Evolutionary conservation across 2,329 filamentous ascomycete genomes (phyloP).

Genomic region (Epichloe glyceriae): DNA sequence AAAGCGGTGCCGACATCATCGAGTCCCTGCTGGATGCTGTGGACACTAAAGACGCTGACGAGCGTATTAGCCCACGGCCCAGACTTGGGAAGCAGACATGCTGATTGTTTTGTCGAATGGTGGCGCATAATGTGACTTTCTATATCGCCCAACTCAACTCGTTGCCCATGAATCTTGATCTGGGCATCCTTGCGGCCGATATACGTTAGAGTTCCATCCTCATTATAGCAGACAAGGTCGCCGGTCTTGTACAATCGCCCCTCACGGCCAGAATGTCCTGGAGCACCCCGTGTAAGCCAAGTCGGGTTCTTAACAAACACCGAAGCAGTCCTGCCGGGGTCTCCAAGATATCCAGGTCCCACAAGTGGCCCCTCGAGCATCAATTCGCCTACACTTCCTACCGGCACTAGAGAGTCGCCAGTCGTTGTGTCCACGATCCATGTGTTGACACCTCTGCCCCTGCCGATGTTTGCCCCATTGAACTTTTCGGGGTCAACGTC

Average conservation of each 20-base stretch:
- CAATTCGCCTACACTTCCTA: slow-evolving; percentile 8
- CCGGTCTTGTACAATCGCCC: slow-evolving; percentile 21
- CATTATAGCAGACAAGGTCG: slow-evolving; percentile 19
- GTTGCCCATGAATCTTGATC: slow-evolving; percentile 40
- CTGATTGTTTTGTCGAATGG: neutral
- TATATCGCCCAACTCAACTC: slow-evolving; percentile 18
- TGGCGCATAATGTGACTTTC: slow-evolving; percentile 7
- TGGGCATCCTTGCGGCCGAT: slow-evolving; percentile 39
- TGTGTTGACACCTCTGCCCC: slow-evolving; percentile 3
- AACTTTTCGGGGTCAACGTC: slow-evolving; percentile 11
- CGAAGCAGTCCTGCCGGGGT: slow-evolving; percentile 6
- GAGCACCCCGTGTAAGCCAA: slow-evolving; percentile 19
- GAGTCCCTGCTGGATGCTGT: neutral
- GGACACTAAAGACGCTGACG: slow-evolving; percentile 2
- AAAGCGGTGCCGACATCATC: neutral
- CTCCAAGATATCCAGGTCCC: slow-evolving; percentile 8
- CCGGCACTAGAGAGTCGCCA: slow-evolving; percentile 2
- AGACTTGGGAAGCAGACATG: neutral
- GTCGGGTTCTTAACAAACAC: slow-evolving; percentile 14
- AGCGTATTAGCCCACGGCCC: slow-evolving; percentile 4
- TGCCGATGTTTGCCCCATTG: slow-evolving; percentile 11
- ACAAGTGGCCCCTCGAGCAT: slow-evolving; percentile 8
- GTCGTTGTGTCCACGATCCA: slow-evolving; percentile 7
- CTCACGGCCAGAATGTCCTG: neutral
- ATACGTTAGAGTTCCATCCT: slow-evolving; percentile 23